These are phyloP conservation scores for Auricularia sp. DNA, from an alignment of 768 basidiomycete species.

Conservation along the genomic window DNA sequence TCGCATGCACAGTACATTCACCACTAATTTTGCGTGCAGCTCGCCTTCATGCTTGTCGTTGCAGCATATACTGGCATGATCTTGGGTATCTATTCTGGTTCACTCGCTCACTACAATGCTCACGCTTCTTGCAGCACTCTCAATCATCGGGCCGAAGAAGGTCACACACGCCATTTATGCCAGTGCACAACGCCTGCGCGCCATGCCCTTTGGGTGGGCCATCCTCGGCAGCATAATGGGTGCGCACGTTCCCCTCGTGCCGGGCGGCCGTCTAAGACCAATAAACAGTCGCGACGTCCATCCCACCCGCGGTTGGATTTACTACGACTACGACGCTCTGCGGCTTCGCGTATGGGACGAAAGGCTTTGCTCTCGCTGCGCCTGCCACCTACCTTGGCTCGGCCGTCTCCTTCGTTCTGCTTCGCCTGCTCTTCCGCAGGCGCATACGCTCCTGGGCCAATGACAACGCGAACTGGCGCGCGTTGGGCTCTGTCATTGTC, in stretches of 20 bases:
- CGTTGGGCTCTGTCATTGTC: constrained; percentile 65
- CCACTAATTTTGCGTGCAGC: background rate
- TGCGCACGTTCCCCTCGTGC: constrained; percentile 21
- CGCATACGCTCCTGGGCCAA: constrained; percentile 50
- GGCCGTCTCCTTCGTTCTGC: constrained; percentile 44
- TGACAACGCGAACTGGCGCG: constrained; percentile 64
- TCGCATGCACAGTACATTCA: background rate
- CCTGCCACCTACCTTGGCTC: constrained; percentile 54
- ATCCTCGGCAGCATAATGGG: constrained; percentile 42
- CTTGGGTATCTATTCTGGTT: background rate
- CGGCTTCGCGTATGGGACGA: constrained; percentile 77
- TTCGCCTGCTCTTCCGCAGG: constrained; percentile 48
- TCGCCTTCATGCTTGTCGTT: background rate
- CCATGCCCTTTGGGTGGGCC: constrained; percentile 51
- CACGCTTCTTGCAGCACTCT: background rate
- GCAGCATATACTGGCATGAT: background rate
- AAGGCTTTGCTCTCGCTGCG: constrained; percentile 59
- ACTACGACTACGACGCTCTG: constrained; percentile 56
- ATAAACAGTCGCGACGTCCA: constrained; percentile 19
- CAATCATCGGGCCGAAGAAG: background rate
- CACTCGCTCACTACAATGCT: background rate
- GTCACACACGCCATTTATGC: constrained; percentile 40
- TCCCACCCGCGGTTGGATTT: constrained; percentile 58
- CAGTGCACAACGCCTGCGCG: constrained; percentile 48
- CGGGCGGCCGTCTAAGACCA: background rate